Conservation (phyloP, 495 filamentous ascomycete species). For the Penicillium ucsense region DNA sequence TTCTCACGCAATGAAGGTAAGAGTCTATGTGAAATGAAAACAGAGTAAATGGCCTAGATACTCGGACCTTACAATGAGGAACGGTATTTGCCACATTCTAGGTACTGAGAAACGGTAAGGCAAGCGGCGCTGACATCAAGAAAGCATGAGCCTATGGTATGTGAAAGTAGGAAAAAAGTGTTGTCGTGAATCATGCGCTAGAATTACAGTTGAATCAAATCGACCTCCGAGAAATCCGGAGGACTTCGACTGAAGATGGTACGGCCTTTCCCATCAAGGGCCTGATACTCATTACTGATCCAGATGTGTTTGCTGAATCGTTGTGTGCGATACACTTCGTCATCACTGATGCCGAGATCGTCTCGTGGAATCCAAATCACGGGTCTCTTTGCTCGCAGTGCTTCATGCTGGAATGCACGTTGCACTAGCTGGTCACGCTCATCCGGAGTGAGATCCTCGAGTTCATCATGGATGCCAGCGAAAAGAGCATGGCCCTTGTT, state of each 20-base stretch:
- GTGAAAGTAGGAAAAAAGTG: neutral
- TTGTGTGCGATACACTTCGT: slow-evolving; percentile 73
- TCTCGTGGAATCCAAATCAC: slow-evolving; percentile 94
- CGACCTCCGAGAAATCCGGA: slow-evolving; percentile 85
- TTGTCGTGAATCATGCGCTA: neutral
- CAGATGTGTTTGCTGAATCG: slow-evolving; percentile 75
- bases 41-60: neutral
- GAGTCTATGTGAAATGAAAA: neutral
- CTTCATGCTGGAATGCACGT: slow-evolving; percentile 84
- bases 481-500: slow-evolving; percentile 71
- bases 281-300: slow-evolving; percentile 88
- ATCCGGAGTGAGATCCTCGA: slow-evolving; percentile 88
- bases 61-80: no score
- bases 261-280: slow-evolving; percentile 70
- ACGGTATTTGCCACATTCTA: no score
- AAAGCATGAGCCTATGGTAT: neutral
- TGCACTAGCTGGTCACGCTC: slow-evolving; percentile 81
- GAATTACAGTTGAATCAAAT: slow-evolving; percentile 68
- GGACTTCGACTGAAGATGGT: slow-evolving; percentile 85
- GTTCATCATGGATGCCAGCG: slow-evolving; percentile 76
- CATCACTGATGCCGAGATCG: slow-evolving; percentile 81
- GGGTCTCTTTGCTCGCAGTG: slow-evolving; percentile 74
- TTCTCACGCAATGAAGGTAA: no score
- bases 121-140: neutral
- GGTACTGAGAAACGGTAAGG: neutral